A percentile compares a stretch with the other conserved stretches of the same genome.
These are phyloP conservation scores for Podaxis pistillaris DNA, from an alignment of 768 basidiomycete genomes.

Conservation along the genomic window DNA sequence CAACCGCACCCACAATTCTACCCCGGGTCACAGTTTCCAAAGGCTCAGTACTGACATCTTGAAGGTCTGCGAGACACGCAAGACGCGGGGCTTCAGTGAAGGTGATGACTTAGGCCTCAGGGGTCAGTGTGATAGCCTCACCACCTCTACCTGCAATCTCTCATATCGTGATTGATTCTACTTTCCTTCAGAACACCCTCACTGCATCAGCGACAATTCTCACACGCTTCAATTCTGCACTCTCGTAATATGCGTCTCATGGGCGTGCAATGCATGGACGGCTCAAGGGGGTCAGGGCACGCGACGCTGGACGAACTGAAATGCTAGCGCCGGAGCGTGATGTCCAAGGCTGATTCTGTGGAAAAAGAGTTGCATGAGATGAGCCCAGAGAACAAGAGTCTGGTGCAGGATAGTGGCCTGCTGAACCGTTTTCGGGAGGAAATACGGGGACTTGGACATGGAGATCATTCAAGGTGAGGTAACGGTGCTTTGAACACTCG, in stretches of 20 bases:
- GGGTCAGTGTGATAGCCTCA: slow-evolving; percentile 54
- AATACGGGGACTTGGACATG: slow-evolving; percentile 70
- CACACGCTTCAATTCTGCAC: slow-evolving; percentile 61
- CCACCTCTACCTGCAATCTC: slow-evolving; percentile 3
- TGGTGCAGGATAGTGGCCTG: slow-evolving; percentile 66
- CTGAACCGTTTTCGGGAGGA: slow-evolving; percentile 72
- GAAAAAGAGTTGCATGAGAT: slow-evolving; percentile 90
- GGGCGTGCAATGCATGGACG: slow-evolving; percentile 68
- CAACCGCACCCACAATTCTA: too few relatives aligned
- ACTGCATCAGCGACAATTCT: slow-evolving; percentile 70
- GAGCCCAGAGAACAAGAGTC: slow-evolving; percentile 85
- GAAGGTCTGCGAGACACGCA: too few relatives aligned
- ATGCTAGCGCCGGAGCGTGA: slow-evolving; percentile 63
- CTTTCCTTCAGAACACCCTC: slow-evolving; percentile 60
- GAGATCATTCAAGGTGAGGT: slow-evolving; percentile 88
- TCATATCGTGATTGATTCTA: slow-evolving; percentile 3
- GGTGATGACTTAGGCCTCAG: slow-evolving; percentile 68
- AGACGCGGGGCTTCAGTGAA: slow-evolving; percentile 73
- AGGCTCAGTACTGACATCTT: slow-evolving; percentile 33
- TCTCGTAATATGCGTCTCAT: slow-evolving; percentile 68
- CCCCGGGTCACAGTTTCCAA: slow-evolving; percentile 44
- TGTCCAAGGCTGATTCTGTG: slow-evolving; percentile 73
- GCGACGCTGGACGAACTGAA: slow-evolving; percentile 84
- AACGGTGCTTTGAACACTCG: slow-evolving; percentile 75
- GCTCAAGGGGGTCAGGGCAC: slow-evolving; percentile 79